Evolutionary conservation across 2,329 filamentous ascomycete species (phyloP).

Genomic region (Diaporthe sp.): DNA sequence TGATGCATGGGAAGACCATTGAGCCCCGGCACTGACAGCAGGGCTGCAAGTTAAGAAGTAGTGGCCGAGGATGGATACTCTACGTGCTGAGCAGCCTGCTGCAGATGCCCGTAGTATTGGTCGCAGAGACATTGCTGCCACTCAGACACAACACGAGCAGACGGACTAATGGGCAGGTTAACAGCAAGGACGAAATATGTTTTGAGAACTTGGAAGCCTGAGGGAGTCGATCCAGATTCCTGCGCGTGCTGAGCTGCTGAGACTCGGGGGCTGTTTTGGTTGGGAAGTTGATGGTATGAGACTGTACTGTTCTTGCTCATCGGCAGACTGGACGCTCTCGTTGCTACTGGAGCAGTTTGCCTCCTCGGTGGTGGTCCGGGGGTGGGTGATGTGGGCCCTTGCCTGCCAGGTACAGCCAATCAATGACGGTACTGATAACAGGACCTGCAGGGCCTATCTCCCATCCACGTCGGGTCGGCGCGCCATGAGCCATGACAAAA

Average conservation of each 20-base stretch:
- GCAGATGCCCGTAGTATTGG: conserved; percentile 47
- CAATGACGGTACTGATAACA: conserved; percentile 8
- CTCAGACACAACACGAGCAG: background rate
- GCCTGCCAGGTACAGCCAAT: conserved; percentile 6
- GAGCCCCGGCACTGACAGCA: conserved; percentile 36
- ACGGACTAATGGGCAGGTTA: background rate
- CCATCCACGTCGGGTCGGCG: conserved; percentile 3
- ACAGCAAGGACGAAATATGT: background rate
- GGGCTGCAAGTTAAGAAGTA: conserved; percentile 43
- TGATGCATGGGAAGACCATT: background rate
- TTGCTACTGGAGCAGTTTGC: conserved; percentile 6
- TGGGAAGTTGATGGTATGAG: background rate
- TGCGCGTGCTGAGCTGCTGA: background rate
- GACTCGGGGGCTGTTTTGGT: background rate
- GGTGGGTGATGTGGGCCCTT: background rate
- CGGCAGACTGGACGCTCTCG: background rate
- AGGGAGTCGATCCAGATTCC: background rate
- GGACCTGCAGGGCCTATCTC: background rate
- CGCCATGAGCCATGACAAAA: conserved; percentile 30
- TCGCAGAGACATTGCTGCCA: conserved; percentile 42
- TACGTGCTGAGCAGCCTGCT: conserved; percentile 50
- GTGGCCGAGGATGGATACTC: conserved; percentile 46
- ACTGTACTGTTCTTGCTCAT: background rate
- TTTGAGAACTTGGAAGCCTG: background rate
- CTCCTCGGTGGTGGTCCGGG: background rate